These are phyloP conservation scores for Chalara sp. DNA, from an alignment of 2,329 filamentous ascomycete species.

Conservation along the genomic window DNA sequence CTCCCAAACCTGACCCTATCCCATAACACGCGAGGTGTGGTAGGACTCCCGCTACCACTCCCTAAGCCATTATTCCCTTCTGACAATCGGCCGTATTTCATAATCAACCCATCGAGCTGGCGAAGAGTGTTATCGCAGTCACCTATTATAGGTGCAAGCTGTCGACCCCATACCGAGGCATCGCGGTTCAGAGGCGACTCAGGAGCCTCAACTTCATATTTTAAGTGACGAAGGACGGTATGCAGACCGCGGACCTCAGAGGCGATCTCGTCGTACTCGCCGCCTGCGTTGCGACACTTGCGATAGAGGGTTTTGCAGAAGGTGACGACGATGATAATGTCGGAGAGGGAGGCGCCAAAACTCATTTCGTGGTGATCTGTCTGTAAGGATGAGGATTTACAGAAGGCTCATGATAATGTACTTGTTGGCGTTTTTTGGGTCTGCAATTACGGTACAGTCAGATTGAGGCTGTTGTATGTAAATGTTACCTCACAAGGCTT, in stretches of 20 bases:
- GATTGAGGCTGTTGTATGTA: too few relatives aligned
- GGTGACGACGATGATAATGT: constrained; percentile 49
- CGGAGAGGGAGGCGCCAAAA: constrained; percentile 24
- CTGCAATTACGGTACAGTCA: too few relatives aligned
- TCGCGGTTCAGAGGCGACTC: constrained; percentile 46
- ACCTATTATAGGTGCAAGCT: constrained; percentile 45
- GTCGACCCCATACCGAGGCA: constrained; percentile 38
- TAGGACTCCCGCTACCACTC: constrained; percentile 10
- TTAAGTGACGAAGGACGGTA: constrained; percentile 49
- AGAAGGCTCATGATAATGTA: too few relatives aligned
- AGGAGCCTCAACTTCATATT: constrained; percentile 48
- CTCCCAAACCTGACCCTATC: constrained; percentile 22
- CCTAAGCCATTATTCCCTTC: constrained; percentile 6
- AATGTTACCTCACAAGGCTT: too few relatives aligned
- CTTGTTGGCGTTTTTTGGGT: too few relatives aligned
- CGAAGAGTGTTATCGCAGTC: constrained; percentile 49
- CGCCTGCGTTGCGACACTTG: constrained; percentile 41
- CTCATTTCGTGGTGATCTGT: constrained; percentile 15
- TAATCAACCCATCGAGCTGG: constrained; percentile 46
- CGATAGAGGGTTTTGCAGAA: constrained; percentile 49
- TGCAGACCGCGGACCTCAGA: constrained; percentile 46
- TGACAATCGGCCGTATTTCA: constrained; percentile 33
- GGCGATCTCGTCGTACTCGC: constrained; percentile 42
- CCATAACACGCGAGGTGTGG: constrained; percentile 14
- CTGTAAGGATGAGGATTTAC: too few relatives aligned